phyloP scores from a whole-genome alignment of 306 rosid species.

The Acacia melanoxylon region DNA sequence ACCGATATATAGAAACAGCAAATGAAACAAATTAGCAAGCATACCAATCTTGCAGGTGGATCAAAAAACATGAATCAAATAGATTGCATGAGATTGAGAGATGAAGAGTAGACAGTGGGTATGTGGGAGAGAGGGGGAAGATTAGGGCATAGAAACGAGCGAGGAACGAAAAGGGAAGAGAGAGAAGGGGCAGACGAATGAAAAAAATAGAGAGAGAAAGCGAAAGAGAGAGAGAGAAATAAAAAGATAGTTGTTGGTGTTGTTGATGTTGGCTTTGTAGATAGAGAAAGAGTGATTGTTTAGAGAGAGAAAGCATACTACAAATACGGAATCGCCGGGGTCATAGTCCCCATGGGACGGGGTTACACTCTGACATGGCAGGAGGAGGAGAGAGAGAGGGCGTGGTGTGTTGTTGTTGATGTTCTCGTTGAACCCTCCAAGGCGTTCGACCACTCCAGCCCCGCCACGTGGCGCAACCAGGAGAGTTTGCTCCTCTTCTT shows the following conservation, averaged over 20 bases:
- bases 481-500: slow-evolving; percentile 6
- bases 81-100: slow-evolving; percentile 42
- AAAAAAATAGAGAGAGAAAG: slow-evolving; percentile 66
- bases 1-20: slow-evolving; percentile 21
- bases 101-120: slow-evolving; percentile 30
- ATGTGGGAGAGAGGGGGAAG: slow-evolving; percentile 22
- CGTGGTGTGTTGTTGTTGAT: slow-evolving; percentile 38
- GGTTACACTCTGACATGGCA: slow-evolving; percentile 96
- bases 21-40: slow-evolving; percentile 44
- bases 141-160: slow-evolving; percentile 77
- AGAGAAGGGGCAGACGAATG: slow-evolving; percentile 43
- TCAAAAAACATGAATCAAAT: slow-evolving; percentile 45
- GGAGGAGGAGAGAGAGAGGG: slow-evolving; percentile 41
- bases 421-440: slow-evolving; percentile 44
- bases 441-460: slow-evolving; percentile 36
- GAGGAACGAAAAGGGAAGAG: slow-evolving; percentile 38
- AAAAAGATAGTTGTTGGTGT: slow-evolving; percentile 48
- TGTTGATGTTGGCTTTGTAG: slow-evolving; percentile 33
- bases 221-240: slow-evolving; percentile 49
- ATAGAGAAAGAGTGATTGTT: slow-evolving; percentile 34
- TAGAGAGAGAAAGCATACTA: slow-evolving; percentile 60
- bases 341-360: slow-evolving; percentile 61
- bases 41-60: slow-evolving; percentile 55
- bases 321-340: slow-evolving; percentile 93
- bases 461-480: slow-evolving; percentile 57